Evolutionary conservation across 1,284 basidiomycete species (phyloP).

Genomic region (Lignosus rhinocerotis): DNA sequence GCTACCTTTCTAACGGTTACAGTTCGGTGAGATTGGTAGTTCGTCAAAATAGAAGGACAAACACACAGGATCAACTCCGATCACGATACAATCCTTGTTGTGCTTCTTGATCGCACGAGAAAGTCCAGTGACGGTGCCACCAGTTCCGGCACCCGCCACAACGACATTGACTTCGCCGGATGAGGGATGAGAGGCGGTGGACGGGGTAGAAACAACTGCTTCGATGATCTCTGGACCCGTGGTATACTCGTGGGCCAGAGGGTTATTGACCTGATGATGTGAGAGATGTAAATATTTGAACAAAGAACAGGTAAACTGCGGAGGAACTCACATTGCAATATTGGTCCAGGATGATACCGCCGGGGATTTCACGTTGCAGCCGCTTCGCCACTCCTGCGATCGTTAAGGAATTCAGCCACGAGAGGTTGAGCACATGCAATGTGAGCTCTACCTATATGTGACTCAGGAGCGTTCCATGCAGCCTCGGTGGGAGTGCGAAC

Average conservation of each 20-base stretch:
- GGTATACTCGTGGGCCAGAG: conserved; percentile 83
- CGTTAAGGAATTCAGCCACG: conserved; percentile 83
- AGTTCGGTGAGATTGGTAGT: neutral
- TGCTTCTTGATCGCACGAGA: conserved; percentile 79
- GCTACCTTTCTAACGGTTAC: conserved; percentile 68
- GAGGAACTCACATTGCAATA: conserved; percentile 64
- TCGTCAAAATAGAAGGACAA: neutral
- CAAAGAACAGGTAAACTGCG: neutral
- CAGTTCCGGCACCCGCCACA: conserved; percentile 91
- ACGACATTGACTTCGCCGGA: conserved; percentile 81
- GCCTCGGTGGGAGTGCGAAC: conserved; percentile 93
- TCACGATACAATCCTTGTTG: conserved; percentile 68
- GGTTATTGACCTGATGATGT: conserved; percentile 68
- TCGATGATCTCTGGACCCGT: conserved; percentile 91
- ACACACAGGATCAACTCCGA: conserved; percentile 90
- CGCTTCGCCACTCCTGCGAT: conserved; percentile 80
- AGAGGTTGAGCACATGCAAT: conserved; percentile 39
- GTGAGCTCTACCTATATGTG: conserved; percentile 81
- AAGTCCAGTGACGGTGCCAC: conserved; percentile 90
- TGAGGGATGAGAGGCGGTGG: conserved; percentile 54
- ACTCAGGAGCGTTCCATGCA: conserved; percentile 82
- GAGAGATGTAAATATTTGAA: neutral
- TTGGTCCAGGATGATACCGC: conserved; percentile 92
- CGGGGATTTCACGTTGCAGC: conserved; percentile 78
- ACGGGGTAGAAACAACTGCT: conserved; percentile 63